A percentile compares a stretch with the other conserved stretches of the same genome.
Conservation (phyloP, 495 filamentous ascomycete species). For the Hypoxylon intermedium region DNA sequence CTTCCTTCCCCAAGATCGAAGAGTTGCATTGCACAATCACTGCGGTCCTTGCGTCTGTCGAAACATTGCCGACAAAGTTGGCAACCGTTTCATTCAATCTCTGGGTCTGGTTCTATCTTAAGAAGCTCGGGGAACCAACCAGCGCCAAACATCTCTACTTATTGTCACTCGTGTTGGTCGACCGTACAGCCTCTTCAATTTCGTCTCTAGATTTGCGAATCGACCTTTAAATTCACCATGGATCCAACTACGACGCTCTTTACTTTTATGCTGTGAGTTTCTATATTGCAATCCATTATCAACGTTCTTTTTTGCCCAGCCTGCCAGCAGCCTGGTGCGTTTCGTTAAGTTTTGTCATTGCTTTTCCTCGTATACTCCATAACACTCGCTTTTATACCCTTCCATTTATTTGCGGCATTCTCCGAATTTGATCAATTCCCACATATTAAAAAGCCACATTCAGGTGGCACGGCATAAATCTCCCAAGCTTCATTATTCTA, state of each 20-base stretch:
- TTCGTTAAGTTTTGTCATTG: constrained; percentile 26
- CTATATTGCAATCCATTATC: constrained; percentile 49
- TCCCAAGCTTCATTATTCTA: constrained; percentile 34
- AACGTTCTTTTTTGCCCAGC: constrained; percentile 22
- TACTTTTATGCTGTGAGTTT: constrained; percentile 75
- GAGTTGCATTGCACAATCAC: constrained; percentile 31
- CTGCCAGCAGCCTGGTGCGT: constrained; percentile 32
- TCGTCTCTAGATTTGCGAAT: constrained; percentile 8
- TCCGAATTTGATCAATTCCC: constrained; percentile 11
- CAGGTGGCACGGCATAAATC: constrained; percentile 24
- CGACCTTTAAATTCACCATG: constrained; percentile 53
- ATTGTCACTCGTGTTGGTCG: neutral
- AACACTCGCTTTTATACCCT: constrained; percentile 3
- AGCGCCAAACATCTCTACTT: constrained; percentile 25
- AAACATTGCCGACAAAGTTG: constrained; percentile 20
- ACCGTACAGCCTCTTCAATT: constrained; percentile 7
- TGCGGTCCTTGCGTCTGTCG: constrained; percentile 36
- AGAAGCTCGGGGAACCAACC: constrained; percentile 13
- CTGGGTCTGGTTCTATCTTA: constrained; percentile 20
- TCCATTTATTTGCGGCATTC: constrained; percentile 20
- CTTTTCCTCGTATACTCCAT: constrained; percentile 16
- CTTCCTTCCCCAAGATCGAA: constrained; percentile 7
- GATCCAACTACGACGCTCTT: constrained; percentile 74
- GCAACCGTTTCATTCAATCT: constrained; percentile 18
- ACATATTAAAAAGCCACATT: constrained; percentile 1